Base-by-base conservation (phyloP, 2,329 filamentous ascomycete species). In the Apiospora sp. region DNA sequence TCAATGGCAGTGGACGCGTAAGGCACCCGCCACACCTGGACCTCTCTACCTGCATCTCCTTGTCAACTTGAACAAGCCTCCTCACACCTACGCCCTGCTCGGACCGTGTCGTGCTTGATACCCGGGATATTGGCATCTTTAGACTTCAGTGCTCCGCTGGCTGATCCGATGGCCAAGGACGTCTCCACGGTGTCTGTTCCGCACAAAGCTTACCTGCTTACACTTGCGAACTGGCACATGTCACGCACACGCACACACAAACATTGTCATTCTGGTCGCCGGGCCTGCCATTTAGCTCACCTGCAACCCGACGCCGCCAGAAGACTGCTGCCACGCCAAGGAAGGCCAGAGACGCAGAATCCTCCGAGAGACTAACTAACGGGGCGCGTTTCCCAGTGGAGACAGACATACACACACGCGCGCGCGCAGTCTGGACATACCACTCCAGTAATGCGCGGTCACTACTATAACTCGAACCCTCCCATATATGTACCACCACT, bases 291-390 rank as follows among this genome's bases (percentile, higher is more conserved):
- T 41, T 64, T 64, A 64, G 58, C 30, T 64, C 58, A 1, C 7
- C 30, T 37, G 44, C 58, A 64, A 34, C 30, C 30, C 58, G 30
- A 64, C 58, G 58, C 58, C 58, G 27, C 27, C 58, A 64, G 58
- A 64, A 64, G 58, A 64, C 58, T 64, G 58, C 27, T n/a, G n/a
- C 37, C 58, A 19, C 37, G 58, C 58, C 30, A 64, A 64, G 58
- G 37, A 22, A 13, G 7, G 8, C 13, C 30, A 64, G 30, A 34
- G 58, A 41, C 58, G 10, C 37, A 10, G 8, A 37, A 64, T 64
- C 58, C 58, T n/a, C 58, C 58, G 58, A 37, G 58, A 37, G 54
- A 37, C 58, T 64, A 22, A 10, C 37, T 8, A 41, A 41, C 37
- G 37, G 5, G 19, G 58, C 27, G 19, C 13, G 3, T 64, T 34